A percentile compares a stretch with the other conserved stretches of the same genome.
Conservation (phyloP, 805 yeast species). For the Millerozyma acaciae region DNA sequence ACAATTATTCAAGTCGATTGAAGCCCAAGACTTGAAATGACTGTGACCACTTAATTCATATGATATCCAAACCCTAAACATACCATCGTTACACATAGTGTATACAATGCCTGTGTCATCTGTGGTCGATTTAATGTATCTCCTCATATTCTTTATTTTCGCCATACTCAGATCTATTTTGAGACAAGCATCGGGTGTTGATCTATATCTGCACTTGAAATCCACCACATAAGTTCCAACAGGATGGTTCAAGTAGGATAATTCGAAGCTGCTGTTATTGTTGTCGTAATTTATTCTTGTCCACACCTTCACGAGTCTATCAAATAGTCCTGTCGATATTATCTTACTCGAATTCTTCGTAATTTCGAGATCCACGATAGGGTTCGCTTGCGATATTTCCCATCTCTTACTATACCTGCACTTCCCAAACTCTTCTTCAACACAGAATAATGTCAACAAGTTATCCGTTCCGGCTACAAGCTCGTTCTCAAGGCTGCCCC, state of each 20-base stretch:
- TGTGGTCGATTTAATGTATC: constrained; percentile 27
- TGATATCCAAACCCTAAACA: constrained; percentile 66
- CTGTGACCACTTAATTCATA: constrained; percentile 57
- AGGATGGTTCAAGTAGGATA: constrained; percentile 66
- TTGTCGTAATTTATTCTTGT: constrained; percentile 65
- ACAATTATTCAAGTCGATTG: constrained; percentile 25
- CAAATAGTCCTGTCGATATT: constrained; percentile 56
- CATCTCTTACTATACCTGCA: constrained; percentile 36
- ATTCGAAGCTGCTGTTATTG: constrained; percentile 55
- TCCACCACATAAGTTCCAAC: constrained; percentile 43
- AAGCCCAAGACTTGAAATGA: constrained; percentile 56
- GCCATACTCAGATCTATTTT: constrained; percentile 22
- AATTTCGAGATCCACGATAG: constrained; percentile 53
- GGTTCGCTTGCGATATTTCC: constrained; percentile 54
- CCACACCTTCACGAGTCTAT: constrained; percentile 74
- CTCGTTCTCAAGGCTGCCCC: constrained; percentile 56
- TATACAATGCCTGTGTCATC: constrained; percentile 46
- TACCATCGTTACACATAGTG: constrained; percentile 57
- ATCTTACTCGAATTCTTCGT: constrained; percentile 68
- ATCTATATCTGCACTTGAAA: constrained; percentile 51
- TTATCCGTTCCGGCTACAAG: constrained; percentile 55
- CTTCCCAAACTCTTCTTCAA: constrained; percentile 44
- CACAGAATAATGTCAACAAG: constrained; percentile 51
- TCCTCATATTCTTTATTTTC: constrained; percentile 31
- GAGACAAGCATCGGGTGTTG: constrained; percentile 6